A percentile compares a stretch with the other conserved stretches of the same genome.
These are phyloP conservation scores for Aquilaria sinensis DNA, from an alignment of 345 rosid genomes.

Conservation along the genomic window DNA sequence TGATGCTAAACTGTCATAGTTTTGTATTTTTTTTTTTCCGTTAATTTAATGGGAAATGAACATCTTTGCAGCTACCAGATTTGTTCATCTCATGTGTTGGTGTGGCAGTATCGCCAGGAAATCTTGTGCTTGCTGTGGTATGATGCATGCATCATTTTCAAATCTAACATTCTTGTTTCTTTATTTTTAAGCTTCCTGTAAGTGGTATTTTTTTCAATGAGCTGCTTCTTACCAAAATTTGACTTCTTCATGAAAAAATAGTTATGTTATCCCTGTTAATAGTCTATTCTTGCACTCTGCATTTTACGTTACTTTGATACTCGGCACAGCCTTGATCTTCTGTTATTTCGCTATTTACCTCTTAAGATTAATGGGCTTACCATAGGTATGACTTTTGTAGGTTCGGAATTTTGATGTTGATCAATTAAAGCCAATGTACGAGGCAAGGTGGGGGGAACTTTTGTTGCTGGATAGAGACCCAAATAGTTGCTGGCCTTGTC, in stretches of 20 bases:
- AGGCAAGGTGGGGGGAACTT: slow-evolving; percentile 52
- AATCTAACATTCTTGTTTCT: slow-evolving; percentile 7
- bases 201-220: not conserved
- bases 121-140: slow-evolving; percentile 79
- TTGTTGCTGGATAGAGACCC: not conserved
- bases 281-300: too few relatives aligned
- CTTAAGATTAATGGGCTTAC: slow-evolving; percentile 8
- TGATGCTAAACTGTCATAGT: slow-evolving; percentile 14
- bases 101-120: slow-evolving; percentile 76
- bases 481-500: too few relatives aligned
- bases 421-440: slow-evolving; percentile 79
- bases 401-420: slow-evolving; percentile 72
- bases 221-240: slow-evolving; percentile 3
- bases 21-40: not conserved
- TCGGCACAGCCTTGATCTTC: too few relatives aligned
- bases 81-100: slow-evolving; percentile 74
- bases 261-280: too few relatives aligned
- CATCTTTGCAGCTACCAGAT: slow-evolving; percentile 70
- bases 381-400: slow-evolving; percentile 31
- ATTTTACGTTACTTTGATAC: too few relatives aligned
- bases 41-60: slow-evolving; percentile 16
- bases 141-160: slow-evolving; percentile 9
- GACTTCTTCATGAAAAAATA: not conserved
- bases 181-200: slow-evolving; percentile 5
- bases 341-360: not conserved